Evolutionary conservation across 306 rosid genomes (phyloP).

Genomic region (Inga laurina): DNA sequence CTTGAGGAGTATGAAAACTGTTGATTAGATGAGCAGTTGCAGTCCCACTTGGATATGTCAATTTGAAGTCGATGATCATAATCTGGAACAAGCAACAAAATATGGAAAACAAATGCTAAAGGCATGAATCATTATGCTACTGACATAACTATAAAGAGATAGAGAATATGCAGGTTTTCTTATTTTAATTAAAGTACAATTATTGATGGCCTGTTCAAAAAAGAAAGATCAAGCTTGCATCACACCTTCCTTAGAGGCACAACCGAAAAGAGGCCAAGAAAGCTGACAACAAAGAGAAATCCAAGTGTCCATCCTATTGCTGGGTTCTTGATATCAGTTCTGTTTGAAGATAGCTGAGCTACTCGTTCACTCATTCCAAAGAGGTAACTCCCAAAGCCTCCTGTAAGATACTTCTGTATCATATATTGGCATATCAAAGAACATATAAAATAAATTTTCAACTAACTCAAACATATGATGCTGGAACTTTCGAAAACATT

Average conservation of each 20-base stretch:
- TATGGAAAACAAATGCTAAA: neutral
- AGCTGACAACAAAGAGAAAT: constrained; percentile 62
- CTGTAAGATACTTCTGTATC: constrained; percentile 25
- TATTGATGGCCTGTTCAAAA: neutral
- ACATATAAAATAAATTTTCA: neutral
- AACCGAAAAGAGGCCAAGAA: constrained; percentile 60
- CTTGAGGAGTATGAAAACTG: constrained; percentile 66
- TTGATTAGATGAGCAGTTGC: constrained; percentile 66
- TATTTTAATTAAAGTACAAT: neutral
- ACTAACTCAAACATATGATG: no score
- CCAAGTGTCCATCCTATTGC: constrained; percentile 51
- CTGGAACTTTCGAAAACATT: neutral
- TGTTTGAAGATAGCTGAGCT: constrained; percentile 38
- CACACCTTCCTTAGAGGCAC: constrained; percentile 55
- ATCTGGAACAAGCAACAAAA: constrained; percentile 34
- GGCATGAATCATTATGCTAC: neutral
- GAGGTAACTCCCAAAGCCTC: constrained; percentile 61
- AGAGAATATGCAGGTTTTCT: neutral
- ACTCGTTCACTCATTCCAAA: constrained; percentile 50
- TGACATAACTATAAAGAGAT: neutral
- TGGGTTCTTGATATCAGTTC: constrained; percentile 44
- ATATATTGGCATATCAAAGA: neutral
- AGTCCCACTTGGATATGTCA: constrained; percentile 72
- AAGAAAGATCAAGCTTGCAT: constrained; percentile 7
- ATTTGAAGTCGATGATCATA: constrained; percentile 56